These are phyloP conservation scores for Mycocentrospora acerina DNA, from an alignment of 2,329 filamentous ascomycete genomes.

Conservation along the genomic window DNA sequence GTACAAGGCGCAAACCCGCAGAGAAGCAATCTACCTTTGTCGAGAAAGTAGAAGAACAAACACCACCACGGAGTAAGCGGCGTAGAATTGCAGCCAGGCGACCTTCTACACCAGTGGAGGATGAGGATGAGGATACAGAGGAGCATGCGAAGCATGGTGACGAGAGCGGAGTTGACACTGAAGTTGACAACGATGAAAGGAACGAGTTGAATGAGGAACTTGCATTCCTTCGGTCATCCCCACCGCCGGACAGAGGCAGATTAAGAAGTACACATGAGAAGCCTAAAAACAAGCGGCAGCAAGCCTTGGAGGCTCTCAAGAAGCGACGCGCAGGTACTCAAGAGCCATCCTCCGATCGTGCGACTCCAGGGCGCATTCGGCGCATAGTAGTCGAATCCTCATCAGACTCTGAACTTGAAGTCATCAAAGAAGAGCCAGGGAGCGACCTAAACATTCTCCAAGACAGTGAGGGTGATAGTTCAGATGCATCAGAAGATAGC, in stretches of 20 bases:
- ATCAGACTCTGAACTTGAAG: slow-evolving; percentile 32
- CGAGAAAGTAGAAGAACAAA: slow-evolving; percentile 11
- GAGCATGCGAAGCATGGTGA: slow-evolving; percentile 17
- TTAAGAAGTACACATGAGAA: slow-evolving; percentile 26
- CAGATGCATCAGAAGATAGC: slow-evolving; percentile 24
- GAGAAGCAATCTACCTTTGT: slow-evolving; percentile 3
- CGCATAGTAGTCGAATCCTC: slow-evolving; percentile 26
- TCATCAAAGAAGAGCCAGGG: slow-evolving; percentile 37
- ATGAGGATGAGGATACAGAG: slow-evolving; percentile 3
- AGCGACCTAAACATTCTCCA: slow-evolving; percentile 11
- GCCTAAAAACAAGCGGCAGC: slow-evolving; percentile 40
- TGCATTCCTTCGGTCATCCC: slow-evolving; percentile 44
- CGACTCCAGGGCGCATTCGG: slow-evolving; percentile 23
- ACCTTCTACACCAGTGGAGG: slow-evolving; percentile 4
- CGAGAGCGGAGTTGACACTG: slow-evolving; percentile 3
- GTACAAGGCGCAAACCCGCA: slow-evolving; percentile 6
- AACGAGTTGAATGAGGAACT: slow-evolving; percentile 51
- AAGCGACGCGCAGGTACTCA: slow-evolving; percentile 39
- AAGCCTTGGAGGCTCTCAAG: slow-evolving; percentile 49
- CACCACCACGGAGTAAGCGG: slow-evolving; percentile 9
- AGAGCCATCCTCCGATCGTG: slow-evolving; percentile 23
- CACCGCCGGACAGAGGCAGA: slow-evolving; percentile 27
- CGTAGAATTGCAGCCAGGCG: slow-evolving; percentile 5
- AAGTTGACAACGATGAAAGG: slow-evolving; percentile 22
- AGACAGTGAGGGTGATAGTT: slow-evolving; percentile 26